A percentile compares a stretch with the other conserved stretches of the same genome.
These are phyloP conservation scores for Cladophialophora bantiana DNA, from an alignment of 2,329 filamentous ascomycete species.

Conservation along the genomic window DNA sequence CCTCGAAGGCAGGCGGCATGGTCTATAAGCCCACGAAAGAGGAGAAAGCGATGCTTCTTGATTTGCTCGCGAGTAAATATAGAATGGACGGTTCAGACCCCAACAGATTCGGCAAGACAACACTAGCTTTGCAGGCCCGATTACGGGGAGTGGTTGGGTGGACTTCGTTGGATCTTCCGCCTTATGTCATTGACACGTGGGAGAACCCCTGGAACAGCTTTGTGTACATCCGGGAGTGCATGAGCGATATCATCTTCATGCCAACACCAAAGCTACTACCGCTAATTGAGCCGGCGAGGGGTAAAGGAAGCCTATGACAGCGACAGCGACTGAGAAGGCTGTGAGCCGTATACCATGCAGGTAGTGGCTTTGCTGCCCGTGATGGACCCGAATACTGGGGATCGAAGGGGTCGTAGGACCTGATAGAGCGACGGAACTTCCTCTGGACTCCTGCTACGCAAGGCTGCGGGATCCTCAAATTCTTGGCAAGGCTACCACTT, in stretches of 20 bases:
- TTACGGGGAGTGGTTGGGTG: constrained; percentile 35
- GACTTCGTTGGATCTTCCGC: constrained; percentile 37
- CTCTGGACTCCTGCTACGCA: constrained; percentile 10
- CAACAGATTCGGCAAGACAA: constrained; percentile 39
- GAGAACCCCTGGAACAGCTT: constrained; percentile 41
- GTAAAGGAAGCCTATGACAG: not conserved
- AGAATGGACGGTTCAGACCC: constrained; percentile 39
- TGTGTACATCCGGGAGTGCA: constrained; percentile 38
- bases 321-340: not conserved
- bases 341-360: not conserved
- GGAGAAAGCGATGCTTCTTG: constrained; percentile 35
- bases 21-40: constrained; percentile 31
- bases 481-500: constrained; percentile 27
- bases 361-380: not conserved
- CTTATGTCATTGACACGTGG: constrained; percentile 39
- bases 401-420: not conserved
- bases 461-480: constrained; percentile 14
- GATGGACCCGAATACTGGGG: not conserved
- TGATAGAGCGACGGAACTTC: not conserved
- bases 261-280: constrained; percentile 33
- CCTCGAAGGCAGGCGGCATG: constrained; percentile 30
- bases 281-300: constrained; percentile 30
- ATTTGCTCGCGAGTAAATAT: constrained; percentile 35
- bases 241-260: constrained; percentile 39
- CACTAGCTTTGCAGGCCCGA: constrained; percentile 35